phyloP scores from a whole-genome alignment of 345 rosid genomes.

The Citrus unshiu region DNA sequence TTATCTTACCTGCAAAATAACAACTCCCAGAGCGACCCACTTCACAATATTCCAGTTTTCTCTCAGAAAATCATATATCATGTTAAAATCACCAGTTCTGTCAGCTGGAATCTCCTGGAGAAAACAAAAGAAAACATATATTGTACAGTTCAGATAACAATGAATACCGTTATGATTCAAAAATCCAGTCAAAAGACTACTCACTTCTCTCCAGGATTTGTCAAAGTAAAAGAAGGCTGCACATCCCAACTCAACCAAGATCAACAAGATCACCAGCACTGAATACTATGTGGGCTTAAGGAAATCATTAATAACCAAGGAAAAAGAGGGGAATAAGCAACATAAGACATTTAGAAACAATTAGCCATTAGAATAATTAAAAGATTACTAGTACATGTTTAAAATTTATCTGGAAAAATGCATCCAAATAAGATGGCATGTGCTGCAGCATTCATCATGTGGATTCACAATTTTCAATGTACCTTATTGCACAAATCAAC shows the following conservation, averaged over 20 bases:
- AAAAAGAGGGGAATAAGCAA: background rate
- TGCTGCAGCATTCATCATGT: background rate
- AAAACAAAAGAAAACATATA: conserved; percentile 9
- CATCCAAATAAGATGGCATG: background rate
- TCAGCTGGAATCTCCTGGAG: conserved; percentile 79
- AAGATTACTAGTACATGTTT: background rate
- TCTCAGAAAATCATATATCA: conserved; percentile 67
- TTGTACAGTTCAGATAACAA: background rate
- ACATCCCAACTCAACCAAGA: conserved; percentile 82
- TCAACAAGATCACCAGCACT: conserved; percentile 68
- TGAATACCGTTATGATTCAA: conserved; percentile 2
- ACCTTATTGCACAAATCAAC: background rate
- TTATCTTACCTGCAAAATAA: conserved; percentile 73
- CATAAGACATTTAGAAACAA: background rate
- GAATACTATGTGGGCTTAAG: conserved; percentile 76
- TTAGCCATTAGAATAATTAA: background rate
- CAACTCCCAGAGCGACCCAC: conserved; percentile 94
- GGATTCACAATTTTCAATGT: background rate
- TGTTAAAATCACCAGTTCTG: conserved; percentile 74
- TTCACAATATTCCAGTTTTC: conserved; percentile 73
- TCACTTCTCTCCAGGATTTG: conserved; percentile 82
- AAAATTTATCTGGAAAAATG: background rate
- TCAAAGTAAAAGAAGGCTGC: conserved; percentile 93
- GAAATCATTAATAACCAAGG: conserved; percentile 31
- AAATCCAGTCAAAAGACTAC: conserved; percentile 16